A percentile compares a stretch with the other conserved stretches of the same genome.
phyloP scores from a whole-genome alignment of 768 basidiomycete genomes.

The Tylopilus vinaceipallidus region DNA sequence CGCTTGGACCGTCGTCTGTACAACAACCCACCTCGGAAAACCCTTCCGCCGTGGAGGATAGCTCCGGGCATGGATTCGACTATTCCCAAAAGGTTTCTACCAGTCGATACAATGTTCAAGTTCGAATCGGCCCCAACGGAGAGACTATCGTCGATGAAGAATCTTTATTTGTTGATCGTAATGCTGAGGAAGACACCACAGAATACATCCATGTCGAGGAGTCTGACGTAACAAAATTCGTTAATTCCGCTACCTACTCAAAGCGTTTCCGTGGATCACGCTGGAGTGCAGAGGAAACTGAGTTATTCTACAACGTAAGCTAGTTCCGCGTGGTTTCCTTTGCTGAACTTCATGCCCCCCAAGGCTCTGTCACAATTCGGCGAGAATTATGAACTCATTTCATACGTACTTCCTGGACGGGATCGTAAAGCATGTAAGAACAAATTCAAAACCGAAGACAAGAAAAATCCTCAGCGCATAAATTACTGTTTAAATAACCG shows the following conservation, averaged over 20 bases:
- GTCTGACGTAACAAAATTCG: conserved; percentile 80
- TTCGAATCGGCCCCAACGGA: conserved; percentile 84
- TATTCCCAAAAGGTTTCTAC: conserved; percentile 63
- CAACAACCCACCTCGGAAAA: conserved; percentile 16
- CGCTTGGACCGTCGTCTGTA: conserved; percentile 11
- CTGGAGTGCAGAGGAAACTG: conserved; percentile 90
- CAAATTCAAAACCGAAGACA: conserved; percentile 91
- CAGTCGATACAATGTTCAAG: conserved; percentile 79
- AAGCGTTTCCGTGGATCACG: conserved; percentile 79
- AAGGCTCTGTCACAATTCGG: conserved; percentile 90
- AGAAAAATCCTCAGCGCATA: conserved; percentile 72
- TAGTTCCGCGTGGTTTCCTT: neutral
- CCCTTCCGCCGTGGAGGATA: conserved; percentile 32
- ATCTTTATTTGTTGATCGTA: conserved; percentile 75
- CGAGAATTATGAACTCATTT: conserved; percentile 91
- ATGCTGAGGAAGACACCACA: conserved; percentile 62
- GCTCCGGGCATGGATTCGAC: conserved; percentile 63
- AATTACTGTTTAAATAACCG: conserved; percentile 72
- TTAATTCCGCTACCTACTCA: conserved; percentile 80
- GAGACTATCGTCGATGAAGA: conserved; percentile 86
- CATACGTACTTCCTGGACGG: conserved; percentile 78
- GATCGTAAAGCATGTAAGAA: conserved; percentile 89
- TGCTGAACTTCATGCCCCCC: conserved; percentile 7
- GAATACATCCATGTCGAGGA: conserved; percentile 79
- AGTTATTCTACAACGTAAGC: conserved; percentile 80